These are phyloP conservation scores for Cryptococcus neoformans DNA, from an alignment of 1,284 basidiomycete genomes.

Conservation along the genomic window DNA sequence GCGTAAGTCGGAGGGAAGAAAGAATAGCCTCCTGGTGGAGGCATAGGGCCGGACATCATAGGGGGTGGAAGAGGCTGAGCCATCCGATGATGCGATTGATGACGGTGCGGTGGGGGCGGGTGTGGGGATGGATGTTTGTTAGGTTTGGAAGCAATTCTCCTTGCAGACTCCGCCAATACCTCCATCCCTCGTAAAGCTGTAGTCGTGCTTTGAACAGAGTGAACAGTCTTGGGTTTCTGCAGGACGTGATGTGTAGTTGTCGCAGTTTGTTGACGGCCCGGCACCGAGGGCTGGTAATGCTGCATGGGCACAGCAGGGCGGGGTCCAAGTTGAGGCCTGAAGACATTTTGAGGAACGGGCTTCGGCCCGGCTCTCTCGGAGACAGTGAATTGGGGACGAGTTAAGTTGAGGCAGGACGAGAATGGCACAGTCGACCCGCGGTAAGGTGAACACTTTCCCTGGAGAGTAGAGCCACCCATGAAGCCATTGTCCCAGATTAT, in stretches of 20 bases:
- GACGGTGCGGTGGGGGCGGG: background rate
- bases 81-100: conserved; percentile 5
- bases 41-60: background rate
- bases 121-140: background rate
- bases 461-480: conserved; percentile 84
- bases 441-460: conserved; percentile 87
- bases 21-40: background rate
- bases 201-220: no score
- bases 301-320: conserved; percentile 60
- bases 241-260: no score
- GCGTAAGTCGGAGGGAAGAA: background rate
- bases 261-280: conserved; percentile 3
- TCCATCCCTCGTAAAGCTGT: no score
- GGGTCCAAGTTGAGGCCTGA: conserved; percentile 67
- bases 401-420: conserved; percentile 79
- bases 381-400: conserved; percentile 72
- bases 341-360: conserved; percentile 48
- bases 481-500: conserved; percentile 97
- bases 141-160: background rate
- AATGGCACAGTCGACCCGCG: conserved; percentile 82
- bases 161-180: no score
- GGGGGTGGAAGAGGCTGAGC: background rate
- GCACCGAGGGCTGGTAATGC: conserved; percentile 60
- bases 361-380: conserved; percentile 55
- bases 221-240: no score